Evolutionary conservation across 371 early-diverging fungal genomes (phyloP).

Genomic region (Lichtheimia ornata): DNA sequence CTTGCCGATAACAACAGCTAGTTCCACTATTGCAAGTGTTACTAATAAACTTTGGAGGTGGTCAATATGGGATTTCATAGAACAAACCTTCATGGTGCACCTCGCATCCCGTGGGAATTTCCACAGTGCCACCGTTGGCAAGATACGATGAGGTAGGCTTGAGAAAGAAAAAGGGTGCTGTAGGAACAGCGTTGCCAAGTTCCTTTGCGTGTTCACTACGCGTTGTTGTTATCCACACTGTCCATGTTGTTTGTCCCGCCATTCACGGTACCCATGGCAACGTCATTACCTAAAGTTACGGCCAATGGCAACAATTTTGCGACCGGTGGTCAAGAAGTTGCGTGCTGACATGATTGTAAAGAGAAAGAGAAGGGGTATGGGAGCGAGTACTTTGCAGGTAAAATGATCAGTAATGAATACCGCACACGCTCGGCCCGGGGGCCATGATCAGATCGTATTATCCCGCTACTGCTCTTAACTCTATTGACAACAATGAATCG

Average conservation of each 20-base stretch:
- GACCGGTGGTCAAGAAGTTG: constrained; percentile 66
- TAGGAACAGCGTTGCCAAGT: constrained; percentile 89
- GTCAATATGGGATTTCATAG: neutral
- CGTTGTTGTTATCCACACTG: too few species aligned
- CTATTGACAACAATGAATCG: too few species aligned
- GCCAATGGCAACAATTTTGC: constrained; percentile 92
- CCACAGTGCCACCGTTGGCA: constrained; percentile 70
- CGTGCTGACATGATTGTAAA: constrained; percentile 40
- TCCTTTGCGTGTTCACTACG: constrained; percentile 88
- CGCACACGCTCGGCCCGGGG: too few species aligned
- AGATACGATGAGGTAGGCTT: constrained; percentile 92
- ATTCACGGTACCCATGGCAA: neutral
- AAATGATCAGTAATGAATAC: too few species aligned
- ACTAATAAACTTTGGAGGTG: too few species aligned
- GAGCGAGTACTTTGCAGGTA: too few species aligned
- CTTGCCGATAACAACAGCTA: constrained; percentile 92
- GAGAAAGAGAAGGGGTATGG: neutral
- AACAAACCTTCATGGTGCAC: constrained; percentile 87
- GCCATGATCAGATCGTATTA: too few species aligned
- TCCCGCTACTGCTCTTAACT: too few species aligned
- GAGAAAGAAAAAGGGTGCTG: constrained; percentile 88
- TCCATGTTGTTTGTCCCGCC: neutral
- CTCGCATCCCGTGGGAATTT: constrained; percentile 76
- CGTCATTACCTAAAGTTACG: constrained; percentile 68
- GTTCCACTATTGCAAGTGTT: constrained; percentile 63